phyloP scores from a whole-genome alignment of 2,329 filamentous ascomycete species.

The Colletotrichum liaoningense region DNA sequence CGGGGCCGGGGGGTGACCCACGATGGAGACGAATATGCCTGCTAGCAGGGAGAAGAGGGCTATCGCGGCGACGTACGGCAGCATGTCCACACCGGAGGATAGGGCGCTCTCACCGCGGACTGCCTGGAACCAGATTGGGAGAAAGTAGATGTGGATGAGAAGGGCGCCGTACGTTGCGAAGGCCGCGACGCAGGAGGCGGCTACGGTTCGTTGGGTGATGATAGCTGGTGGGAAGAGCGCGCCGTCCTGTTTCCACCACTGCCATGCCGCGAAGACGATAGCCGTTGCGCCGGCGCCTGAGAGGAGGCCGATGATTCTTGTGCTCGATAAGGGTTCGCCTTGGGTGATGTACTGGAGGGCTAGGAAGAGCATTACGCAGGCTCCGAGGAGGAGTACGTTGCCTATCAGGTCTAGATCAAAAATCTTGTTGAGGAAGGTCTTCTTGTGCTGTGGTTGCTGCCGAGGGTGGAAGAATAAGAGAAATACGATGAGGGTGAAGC shows the following conservation, averaged over 20 bases:
- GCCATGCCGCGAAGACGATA: conserved; percentile 53
- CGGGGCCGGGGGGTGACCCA: conserved; percentile 52
- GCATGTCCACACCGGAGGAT: conserved; percentile 46
- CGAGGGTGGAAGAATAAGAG: conserved; percentile 41
- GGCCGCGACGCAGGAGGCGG: conserved; percentile 50
- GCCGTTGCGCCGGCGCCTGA: conserved; percentile 40
- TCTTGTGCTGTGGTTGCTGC: conserved; percentile 40
- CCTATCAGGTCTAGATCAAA: conserved; percentile 52
- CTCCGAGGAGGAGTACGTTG: conserved; percentile 55
- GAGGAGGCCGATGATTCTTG: conserved; percentile 54
- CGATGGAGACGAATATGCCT: conserved; percentile 53
- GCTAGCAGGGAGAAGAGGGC: conserved; percentile 42
- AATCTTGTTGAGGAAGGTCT: conserved; percentile 39
- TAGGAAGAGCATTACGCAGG: conserved; percentile 58
- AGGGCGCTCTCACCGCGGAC: conserved; percentile 45
- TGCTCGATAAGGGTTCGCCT: conserved; percentile 55
- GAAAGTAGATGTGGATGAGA: conserved; percentile 57
- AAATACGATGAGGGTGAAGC: conserved; percentile 42
- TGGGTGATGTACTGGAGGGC: conserved; percentile 60
- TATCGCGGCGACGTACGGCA: conserved; percentile 45
- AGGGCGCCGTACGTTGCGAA: conserved; percentile 56
- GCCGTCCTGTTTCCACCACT: conserved; percentile 54
- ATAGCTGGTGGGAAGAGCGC: conserved; percentile 58
- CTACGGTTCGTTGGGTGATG: conserved; percentile 54
- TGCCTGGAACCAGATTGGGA: conserved; percentile 55